Percentiles rank a stretch among this genome's conserved stretches.
These are phyloP conservation scores for Colletotrichum filicis DNA, from an alignment of 2,329 filamentous ascomycete species.

Conservation along the genomic window DNA sequence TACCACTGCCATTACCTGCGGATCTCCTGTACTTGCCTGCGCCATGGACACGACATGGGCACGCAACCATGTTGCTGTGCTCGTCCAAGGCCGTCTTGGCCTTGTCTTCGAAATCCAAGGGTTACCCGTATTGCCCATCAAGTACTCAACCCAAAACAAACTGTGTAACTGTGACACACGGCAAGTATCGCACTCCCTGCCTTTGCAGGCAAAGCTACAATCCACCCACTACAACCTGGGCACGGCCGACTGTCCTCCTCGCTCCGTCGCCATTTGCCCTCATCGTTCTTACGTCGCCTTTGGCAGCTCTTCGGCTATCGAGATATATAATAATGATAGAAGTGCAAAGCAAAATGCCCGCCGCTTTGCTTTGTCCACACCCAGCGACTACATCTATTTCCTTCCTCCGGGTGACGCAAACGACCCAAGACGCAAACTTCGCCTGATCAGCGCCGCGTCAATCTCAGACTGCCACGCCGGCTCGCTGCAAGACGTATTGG, in stretches of 20 bases:
- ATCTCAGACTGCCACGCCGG: conserved; percentile 42
- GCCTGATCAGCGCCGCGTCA: conserved; percentile 71
- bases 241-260: conserved; percentile 69
- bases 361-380: conserved; percentile 65
- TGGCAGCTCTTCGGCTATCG: conserved; percentile 70
- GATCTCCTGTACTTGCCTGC: conserved; percentile 65
- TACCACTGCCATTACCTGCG: conserved; percentile 66
- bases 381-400: conserved; percentile 69
- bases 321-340: conserved; percentile 68
- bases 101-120: conserved; percentile 66
- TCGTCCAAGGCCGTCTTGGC: conserved; percentile 69
- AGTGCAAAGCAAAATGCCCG: conserved; percentile 58
- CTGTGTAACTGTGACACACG: conserved; percentile 40
- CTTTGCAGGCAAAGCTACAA: conserved; percentile 45
- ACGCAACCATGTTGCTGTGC: conserved; percentile 65
- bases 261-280: conserved; percentile 74
- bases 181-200: conserved; percentile 39
- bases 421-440: conserved; percentile 66
- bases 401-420: conserved; percentile 60
- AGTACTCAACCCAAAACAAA: background rate
- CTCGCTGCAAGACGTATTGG: conserved; percentile 35
- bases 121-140: background rate
- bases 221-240: conserved; percentile 61
- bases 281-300: conserved; percentile 73
- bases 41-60: conserved; percentile 71